phyloP scores from a whole-genome alignment of 108 stramenopile species.

The Skeletonema menzelii region DNA sequence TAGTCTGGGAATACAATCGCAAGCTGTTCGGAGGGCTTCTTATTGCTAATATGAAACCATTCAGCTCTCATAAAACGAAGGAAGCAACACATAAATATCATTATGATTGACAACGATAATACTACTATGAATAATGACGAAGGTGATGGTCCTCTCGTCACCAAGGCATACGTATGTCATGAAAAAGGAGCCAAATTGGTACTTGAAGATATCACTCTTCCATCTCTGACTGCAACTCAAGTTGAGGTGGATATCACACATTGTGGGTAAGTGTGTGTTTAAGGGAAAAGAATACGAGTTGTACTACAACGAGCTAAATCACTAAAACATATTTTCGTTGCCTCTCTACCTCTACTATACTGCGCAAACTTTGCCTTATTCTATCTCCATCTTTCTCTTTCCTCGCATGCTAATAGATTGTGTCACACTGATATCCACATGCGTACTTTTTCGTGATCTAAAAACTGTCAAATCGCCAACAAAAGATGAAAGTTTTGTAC shows the following conservation, averaged over 20 bases:
- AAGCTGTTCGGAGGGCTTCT: too few relatives aligned
- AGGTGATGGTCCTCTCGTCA: slow-evolving; percentile 13
- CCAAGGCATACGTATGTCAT: slow-evolving; percentile 20
- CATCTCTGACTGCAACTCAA: slow-evolving; percentile 18
- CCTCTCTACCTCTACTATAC: too few relatives aligned
- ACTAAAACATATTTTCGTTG: neutral
- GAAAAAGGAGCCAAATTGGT: slow-evolving; percentile 23
- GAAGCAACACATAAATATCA: too few relatives aligned
- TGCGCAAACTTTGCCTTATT: neutral
- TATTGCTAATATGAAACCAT: too few relatives aligned
- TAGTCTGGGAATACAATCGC: too few relatives aligned
- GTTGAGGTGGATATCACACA: slow-evolving; percentile 20
- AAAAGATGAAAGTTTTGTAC: too few relatives aligned
- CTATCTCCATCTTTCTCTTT: neutral
- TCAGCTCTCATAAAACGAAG: too few relatives aligned
- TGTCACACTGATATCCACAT: too few relatives aligned
- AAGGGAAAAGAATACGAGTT: too few relatives aligned
- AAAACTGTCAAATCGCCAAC: too few relatives aligned
- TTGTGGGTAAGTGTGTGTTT: slow-evolving; percentile 4
- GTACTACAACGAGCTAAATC: neutral
- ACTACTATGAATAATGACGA: neutral
- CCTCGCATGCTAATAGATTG: slow-evolving; percentile 3
- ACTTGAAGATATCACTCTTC: slow-evolving; percentile 19
- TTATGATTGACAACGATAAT: too few relatives aligned
- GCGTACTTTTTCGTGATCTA: too few relatives aligned